These are phyloP conservation scores for Cladosporium sp. DNA, from an alignment of 2,329 filamentous ascomycete genomes.

Conservation along the genomic window DNA sequence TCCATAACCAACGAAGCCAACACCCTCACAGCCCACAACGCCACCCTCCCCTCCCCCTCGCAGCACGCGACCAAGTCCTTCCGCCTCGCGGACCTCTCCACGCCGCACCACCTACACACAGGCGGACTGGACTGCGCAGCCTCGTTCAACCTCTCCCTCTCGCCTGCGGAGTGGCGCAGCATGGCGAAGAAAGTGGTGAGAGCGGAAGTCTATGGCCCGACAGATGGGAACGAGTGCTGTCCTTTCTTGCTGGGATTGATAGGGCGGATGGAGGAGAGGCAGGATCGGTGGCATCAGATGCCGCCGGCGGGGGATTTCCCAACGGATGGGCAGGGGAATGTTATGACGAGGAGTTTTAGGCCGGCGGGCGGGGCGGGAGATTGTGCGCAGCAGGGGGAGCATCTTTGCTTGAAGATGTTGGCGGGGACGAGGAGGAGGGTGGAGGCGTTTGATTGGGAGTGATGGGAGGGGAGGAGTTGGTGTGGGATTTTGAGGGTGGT, in stretches of 20 bases:
- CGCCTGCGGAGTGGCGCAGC: constrained; percentile 39
- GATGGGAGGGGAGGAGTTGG: not conserved
- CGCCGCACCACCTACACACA: constrained; percentile 40
- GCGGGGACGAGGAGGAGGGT: constrained; percentile 23
- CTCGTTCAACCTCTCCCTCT: constrained; percentile 42
- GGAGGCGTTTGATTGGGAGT: constrained; percentile 24
- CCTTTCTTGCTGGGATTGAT: constrained; percentile 35
- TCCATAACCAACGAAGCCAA: constrained; percentile 38
- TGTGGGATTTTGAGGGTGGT: too few species aligned
- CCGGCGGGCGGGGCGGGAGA: constrained; percentile 2
- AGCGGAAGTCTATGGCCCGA: constrained; percentile 39
- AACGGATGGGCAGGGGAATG: constrained; percentile 13
- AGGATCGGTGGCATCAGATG: constrained; percentile 38
- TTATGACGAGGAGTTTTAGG: constrained; percentile 9
- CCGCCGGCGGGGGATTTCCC: constrained; percentile 6
- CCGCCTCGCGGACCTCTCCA: constrained; percentile 40
- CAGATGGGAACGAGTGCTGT: constrained; percentile 24
- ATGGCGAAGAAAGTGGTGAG: constrained; percentile 44
- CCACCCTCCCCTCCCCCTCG: not conserved
- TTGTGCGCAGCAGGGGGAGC: constrained; percentile 20
- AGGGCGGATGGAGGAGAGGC: constrained; percentile 38
- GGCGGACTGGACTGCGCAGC: constrained; percentile 40
- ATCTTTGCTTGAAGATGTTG: constrained; percentile 29
- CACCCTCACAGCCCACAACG: constrained; percentile 19
- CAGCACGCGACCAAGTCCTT: constrained; percentile 32